Evolutionary conservation across 768 basidiomycete species (phyloP).

Genomic region (Xerocomus potaroensis): DNA sequence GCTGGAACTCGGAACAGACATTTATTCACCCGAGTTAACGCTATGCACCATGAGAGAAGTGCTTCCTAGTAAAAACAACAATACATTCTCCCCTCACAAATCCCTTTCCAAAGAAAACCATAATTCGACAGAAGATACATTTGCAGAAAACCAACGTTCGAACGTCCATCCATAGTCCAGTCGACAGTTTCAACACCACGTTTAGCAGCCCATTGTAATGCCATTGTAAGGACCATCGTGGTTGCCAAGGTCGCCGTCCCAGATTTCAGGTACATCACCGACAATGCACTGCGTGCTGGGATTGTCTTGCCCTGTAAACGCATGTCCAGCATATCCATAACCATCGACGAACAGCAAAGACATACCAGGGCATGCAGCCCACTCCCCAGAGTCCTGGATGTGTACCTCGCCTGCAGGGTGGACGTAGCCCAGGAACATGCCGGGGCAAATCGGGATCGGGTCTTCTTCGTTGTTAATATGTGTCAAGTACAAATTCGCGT

Average conservation of each 20-base stretch:
- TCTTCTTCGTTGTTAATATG: constrained; percentile 54
- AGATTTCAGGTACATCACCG: constrained; percentile 36
- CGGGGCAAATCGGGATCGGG: constrained; percentile 34
- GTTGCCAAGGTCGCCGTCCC: constrained; percentile 37
- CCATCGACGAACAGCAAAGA: background rate
- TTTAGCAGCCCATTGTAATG: constrained; percentile 24
- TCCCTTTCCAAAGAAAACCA: too few species aligned
- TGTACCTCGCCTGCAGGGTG: constrained; percentile 43
- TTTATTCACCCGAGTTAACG: too few species aligned
- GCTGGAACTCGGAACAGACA: too few species aligned
- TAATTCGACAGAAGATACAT: too few species aligned
- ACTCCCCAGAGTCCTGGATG: constrained; percentile 42
- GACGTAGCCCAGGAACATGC: constrained; percentile 35
- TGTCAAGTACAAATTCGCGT: constrained; percentile 41
- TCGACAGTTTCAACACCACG: too few species aligned
- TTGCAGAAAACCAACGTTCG: too few species aligned
- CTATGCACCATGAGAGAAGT: too few species aligned
- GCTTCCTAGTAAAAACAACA: too few species aligned
- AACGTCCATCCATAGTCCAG: too few species aligned
- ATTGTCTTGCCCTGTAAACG: constrained; percentile 50
- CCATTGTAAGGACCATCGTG: constrained; percentile 42
- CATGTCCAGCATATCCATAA: background rate
- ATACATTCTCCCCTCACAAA: too few species aligned
- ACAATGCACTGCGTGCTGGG: constrained; percentile 33
- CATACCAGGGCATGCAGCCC: constrained; percentile 52